Evolutionary conservation across 306 rosid species (phyloP).

Genomic region (Arachis hypogaea): DNA sequence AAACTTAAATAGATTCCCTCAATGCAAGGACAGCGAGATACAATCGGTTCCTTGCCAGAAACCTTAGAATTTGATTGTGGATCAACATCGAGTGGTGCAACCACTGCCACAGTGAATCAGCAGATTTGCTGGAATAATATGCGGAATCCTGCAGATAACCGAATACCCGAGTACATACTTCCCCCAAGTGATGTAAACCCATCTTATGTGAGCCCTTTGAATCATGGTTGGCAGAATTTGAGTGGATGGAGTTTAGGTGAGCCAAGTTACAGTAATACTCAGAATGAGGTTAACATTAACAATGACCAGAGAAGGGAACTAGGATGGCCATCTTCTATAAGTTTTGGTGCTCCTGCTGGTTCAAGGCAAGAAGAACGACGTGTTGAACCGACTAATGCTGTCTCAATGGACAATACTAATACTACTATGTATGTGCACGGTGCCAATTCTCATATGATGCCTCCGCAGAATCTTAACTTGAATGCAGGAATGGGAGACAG

Average conservation of each 20-base stretch:
- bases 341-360: constrained; percentile 53
- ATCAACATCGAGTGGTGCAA: constrained; percentile 53
- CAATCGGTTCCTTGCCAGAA: constrained; percentile 77
- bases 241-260: constrained; percentile 86
- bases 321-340: constrained; percentile 68
- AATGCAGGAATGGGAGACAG: constrained; percentile 62
- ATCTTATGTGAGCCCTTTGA: constrained; percentile 54
- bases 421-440: constrained; percentile 52
- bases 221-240: constrained; percentile 64
- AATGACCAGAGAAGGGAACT: constrained; percentile 73
- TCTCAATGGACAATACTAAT: constrained; percentile 57
- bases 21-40: constrained; percentile 98
- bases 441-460: constrained; percentile 57
- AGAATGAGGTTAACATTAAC: constrained; percentile 43
- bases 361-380: constrained; percentile 60
- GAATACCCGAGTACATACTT: constrained; percentile 55
- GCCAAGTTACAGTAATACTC: constrained; percentile 78
- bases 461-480: constrained; percentile 67
- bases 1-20: constrained; percentile 43
- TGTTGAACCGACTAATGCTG: constrained; percentile 55
- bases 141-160: constrained; percentile 65
- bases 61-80: constrained; percentile 88
- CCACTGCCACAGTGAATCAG: constrained; percentile 53
- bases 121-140: constrained; percentile 71
- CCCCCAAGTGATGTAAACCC: constrained; percentile 63